Evolutionary conservation across 345 rosid species (phyloP), one percentile per base, ranked within the genome.

Genomic region (Syzygium aqueum): DNA sequence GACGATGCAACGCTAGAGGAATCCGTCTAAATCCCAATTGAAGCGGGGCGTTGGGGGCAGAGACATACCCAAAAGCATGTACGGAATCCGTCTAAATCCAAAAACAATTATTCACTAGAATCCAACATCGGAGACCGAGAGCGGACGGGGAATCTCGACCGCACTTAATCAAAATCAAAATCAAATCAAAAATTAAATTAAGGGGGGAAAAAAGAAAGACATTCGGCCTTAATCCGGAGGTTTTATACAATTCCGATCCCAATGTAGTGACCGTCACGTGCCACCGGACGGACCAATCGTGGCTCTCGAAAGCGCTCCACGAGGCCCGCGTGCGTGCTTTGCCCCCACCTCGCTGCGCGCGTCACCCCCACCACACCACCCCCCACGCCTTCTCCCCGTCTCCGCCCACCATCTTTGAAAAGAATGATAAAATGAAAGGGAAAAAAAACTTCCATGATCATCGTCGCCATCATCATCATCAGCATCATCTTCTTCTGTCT

Each of bases 371-470:
- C 77, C 8, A 19, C n/a, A 33, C 43, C n/a, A 19, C 33, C 52
- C 7, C 73, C 2, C 61, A 11, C 27, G 27, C 61, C 23, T 56
- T 1, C 46, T 11, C 9, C 46, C 37, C 49, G 2, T 33, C 49
- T 73, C 80, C 80, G 49, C 25, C 25, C 80, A 73, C 80, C 33
- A 73, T 73, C 80, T 73, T 33, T 6, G 13, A 40, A 73, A 73
- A 67, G 13, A 61, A 3, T 0, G 6, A n/a, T 23, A 3, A 65
- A 4, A n/a, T 0, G 1, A 63, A 65, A 16, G 6, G 8, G 19
- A n/a, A 61, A 61, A 61, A 61, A 43, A 43, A 43, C 46, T 43
- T 43, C 46, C 46, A 43, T 6, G 46, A 43, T 43, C 46, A 43
- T 1, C 46, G 46, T 43, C 46, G 46, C 46, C 46, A 43, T 43